Evolutionary conservation across 345 rosid genomes (phyloP).

Genomic region (Gossypium ekmanianum): DNA sequence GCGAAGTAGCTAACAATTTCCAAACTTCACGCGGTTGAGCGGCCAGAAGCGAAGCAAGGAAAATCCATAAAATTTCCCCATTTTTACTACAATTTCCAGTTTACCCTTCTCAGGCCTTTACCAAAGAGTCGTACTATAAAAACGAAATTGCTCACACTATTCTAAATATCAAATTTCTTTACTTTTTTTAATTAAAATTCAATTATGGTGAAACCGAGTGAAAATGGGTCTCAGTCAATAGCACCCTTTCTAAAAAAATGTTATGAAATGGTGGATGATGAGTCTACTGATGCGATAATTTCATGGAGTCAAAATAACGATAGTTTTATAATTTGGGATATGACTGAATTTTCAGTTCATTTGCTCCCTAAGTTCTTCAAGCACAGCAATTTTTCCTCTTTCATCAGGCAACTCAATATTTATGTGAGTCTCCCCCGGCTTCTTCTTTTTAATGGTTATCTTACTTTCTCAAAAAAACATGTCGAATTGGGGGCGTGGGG

Average conservation of each 20-base stretch:
- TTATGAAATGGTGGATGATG: slow-evolving; percentile 85
- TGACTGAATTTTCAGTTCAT: slow-evolving; percentile 55
- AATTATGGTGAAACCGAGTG: slow-evolving; percentile 59
- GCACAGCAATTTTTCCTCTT: slow-evolving; percentile 77
- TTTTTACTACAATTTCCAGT: too few relatives aligned
- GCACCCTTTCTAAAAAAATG: slow-evolving; percentile 87
- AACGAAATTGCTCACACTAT: too few relatives aligned
- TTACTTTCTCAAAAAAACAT: too few relatives aligned
- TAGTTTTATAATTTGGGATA: slow-evolving; percentile 60
- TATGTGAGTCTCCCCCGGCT: slow-evolving; percentile 46
- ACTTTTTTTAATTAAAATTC: background rate
- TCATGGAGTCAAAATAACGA: slow-evolving; percentile 53
- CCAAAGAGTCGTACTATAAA: too few relatives aligned
- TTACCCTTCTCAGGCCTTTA: too few relatives aligned
- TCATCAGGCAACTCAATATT: slow-evolving; percentile 86
- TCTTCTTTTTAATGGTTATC: background rate
- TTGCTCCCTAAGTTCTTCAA: slow-evolving; percentile 76
- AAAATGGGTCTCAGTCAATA: slow-evolving; percentile 37
- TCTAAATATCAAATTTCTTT: background rate
- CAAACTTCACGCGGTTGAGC: slow-evolving; percentile 6
- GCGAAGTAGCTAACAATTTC: background rate
- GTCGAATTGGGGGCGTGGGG: background rate
- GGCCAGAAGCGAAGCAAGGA: background rate
- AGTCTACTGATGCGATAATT: slow-evolving; percentile 52
- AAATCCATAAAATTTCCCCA: too few relatives aligned